Evolutionary conservation across 495 filamentous ascomycete species (phyloP), one percentile per base, ranked within the genome.

Genomic region (Penicillium soppii): DNA sequence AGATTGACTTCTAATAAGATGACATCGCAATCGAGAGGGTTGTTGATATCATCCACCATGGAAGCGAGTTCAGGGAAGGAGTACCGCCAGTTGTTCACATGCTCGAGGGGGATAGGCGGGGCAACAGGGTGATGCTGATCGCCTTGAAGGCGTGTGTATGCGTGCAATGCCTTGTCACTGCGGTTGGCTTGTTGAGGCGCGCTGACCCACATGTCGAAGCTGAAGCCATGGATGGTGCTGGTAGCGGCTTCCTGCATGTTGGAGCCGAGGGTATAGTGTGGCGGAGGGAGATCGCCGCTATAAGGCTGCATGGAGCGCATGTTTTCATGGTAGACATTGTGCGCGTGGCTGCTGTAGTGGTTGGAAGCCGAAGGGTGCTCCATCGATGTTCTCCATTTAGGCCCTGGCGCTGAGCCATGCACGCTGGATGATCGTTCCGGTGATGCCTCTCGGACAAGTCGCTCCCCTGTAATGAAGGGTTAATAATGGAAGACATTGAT

Each of bases 121-220:
- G 67, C 65, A 41, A 41, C 57, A 19, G 67, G 68, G 23, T 67
- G 70, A 47, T 64, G 70, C 29, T 57, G 72, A 47, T 68, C 68
- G 40, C 67, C 70, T 55, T 79, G 74, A 7, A 79, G 64, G 17
- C 67, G 70, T n/a, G 76, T 81, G 52, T 78, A 82, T 25, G 61
- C 64, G 56, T 82, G 79, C 32, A 71, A 58, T 6, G 70, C 68
- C 29, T 73, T 63, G 32, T 77, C 73, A 27, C 72, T 66, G 33
- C 59, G 65, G 35, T 73, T 69, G 5, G 62, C 67, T 42, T 76
- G 65, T 21, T 74, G 62, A 20, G 71, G 74, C 6, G 67, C 62
- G 46, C 66, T 71, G 7, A 82, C 68, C 71, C 69, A 78, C 77
- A 82, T 81, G 41, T 72, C 70, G 52, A 82, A 81, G 21, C 66